Conservation (phyloP, 164 flowering plant species). For the Kalanchoe fedtschenkoi region DNA sequence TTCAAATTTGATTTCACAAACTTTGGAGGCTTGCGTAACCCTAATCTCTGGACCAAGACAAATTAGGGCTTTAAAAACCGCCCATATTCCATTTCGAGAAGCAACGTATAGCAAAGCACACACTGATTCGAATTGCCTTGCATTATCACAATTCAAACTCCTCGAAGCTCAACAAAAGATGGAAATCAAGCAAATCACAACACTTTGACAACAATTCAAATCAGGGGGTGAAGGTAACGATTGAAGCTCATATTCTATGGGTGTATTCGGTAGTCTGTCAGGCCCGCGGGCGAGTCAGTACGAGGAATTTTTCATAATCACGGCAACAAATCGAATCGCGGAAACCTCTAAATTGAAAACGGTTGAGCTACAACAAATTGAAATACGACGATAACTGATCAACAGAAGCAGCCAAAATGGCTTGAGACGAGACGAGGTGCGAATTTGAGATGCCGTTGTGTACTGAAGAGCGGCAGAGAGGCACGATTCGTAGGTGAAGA, state of each 20-base stretch:
- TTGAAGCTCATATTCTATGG: constrained; percentile 10
- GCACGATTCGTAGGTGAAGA: no score
- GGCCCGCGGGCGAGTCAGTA: constrained; percentile 4
- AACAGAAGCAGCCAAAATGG: no score
- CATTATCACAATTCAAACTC: no score
- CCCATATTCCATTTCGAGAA: neutral
- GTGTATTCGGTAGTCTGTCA: constrained; percentile 9
- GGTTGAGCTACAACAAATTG: no score
- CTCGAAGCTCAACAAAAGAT: no score
- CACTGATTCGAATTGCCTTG: no score
- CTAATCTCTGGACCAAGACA: neutral
- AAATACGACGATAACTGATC: neutral
- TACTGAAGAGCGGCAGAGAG: neutral
- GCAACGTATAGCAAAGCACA: no score
- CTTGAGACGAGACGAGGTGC: neutral
- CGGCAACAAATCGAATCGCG: neutral
- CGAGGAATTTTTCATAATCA: constrained; percentile 9
- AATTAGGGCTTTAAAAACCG: constrained; percentile 4
- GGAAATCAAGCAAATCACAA: no score
- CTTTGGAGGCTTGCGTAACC: constrained; percentile 5
- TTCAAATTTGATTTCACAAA: no score
- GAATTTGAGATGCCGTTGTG: neutral
- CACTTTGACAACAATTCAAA: neutral
- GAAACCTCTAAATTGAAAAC: no score
- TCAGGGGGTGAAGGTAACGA: neutral